A percentile compares a stretch with the other conserved stretches of the same genome.
phyloP scores from a whole-genome alignment of 2,329 filamentous ascomycete species.

The Cercospora zeina region DNA sequence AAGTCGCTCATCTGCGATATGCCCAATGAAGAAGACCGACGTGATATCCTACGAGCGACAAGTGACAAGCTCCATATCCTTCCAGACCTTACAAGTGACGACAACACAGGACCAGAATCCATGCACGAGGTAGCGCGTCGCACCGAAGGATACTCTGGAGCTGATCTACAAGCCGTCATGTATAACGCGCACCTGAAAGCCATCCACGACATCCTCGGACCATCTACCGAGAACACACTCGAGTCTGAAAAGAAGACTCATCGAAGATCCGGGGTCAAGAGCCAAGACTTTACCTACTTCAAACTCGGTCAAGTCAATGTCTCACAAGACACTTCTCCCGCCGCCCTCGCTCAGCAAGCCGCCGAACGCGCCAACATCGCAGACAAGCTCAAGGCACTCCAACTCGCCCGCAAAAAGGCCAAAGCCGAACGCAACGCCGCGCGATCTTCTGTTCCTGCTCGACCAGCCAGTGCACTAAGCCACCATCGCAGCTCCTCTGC shows the following conservation, averaged over 20 bases:
- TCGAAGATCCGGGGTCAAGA: neutral
- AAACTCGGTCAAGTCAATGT: conserved; percentile 13
- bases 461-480: conserved; percentile 14
- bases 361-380: conserved; percentile 75
- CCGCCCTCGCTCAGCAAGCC: conserved; percentile 53
- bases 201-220: conserved; percentile 82
- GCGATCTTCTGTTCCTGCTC: conserved; percentile 23
- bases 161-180: conserved; percentile 89
- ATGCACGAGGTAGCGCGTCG: conserved; percentile 72
- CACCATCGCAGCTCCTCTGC: conserved; percentile 13
- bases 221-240: conserved; percentile 39
- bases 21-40: conserved; percentile 73
- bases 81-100: conserved; percentile 57
- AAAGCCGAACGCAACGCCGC: conserved; percentile 52
- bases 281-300: conserved; percentile 28
- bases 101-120: conserved; percentile 29
- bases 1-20: conserved; percentile 92
- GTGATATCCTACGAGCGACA: conserved; percentile 87
- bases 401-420: conserved; percentile 65
- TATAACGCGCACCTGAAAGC: conserved; percentile 97
- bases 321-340: conserved; percentile 9
- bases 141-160: conserved; percentile 90
- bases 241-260: conserved; percentile 38
- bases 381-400: conserved; percentile 79
- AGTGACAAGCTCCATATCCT: conserved; percentile 75